phyloP scores from a whole-genome alignment of 225 moss, liverwort and hornwort genomes.

The Sphagnum tenellum region DNA sequence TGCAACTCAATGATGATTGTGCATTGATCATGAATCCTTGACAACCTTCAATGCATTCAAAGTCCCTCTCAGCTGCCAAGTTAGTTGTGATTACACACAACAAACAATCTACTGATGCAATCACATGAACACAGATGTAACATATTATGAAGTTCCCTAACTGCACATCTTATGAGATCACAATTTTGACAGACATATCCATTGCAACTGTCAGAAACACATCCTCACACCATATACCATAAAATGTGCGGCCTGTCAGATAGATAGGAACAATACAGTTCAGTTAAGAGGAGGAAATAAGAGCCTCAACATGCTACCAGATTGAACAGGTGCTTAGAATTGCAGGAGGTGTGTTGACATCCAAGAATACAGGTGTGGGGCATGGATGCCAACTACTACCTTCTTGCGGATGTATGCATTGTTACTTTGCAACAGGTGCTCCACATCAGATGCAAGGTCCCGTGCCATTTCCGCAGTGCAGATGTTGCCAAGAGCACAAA shows the following conservation, averaged over 20 bases:
- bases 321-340: not conserved
- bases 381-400: slow-evolving; percentile 28
- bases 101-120: too few species aligned
- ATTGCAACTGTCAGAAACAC: not conserved
- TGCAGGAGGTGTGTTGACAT: not conserved
- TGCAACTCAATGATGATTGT: too few species aligned
- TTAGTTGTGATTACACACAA: too few species aligned
- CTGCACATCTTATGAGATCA: too few species aligned
- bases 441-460: slow-evolving; percentile 80
- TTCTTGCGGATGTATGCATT: slow-evolving; percentile 95
- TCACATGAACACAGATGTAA: too few species aligned
- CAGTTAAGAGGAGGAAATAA: not conserved
- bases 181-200: not conserved
- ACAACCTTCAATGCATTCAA: too few species aligned
- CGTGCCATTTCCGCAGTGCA: slow-evolving; percentile 89
- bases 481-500: slow-evolving; percentile 89
- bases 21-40: too few species aligned
- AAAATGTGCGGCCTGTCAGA: not conserved
- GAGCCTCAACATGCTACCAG: not conserved
- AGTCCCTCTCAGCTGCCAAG: too few species aligned
- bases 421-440: slow-evolving; percentile 61
- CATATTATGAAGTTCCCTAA: too few species aligned
- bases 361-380: not conserved
- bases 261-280: not conserved
- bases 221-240: not conserved